A percentile compares a stretch with the other conserved stretches of the same genome.
phyloP scores from a whole-genome alignment of 2,329 filamentous ascomycete species.

The Apiospora aurea region DNA sequence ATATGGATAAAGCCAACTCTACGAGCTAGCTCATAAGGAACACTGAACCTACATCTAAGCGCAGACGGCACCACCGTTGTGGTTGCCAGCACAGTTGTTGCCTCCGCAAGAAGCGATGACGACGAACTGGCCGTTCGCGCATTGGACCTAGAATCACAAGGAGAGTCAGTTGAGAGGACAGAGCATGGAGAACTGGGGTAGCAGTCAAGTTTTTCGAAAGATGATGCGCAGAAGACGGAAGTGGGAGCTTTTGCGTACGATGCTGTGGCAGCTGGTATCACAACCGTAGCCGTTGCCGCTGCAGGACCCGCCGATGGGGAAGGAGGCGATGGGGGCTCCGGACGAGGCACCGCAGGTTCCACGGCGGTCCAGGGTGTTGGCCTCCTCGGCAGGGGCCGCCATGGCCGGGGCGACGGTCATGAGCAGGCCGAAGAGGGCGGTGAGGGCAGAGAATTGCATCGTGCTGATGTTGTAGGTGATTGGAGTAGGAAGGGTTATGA shows the following conservation, averaged over 20 bases:
- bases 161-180: too few species aligned
- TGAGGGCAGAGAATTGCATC: neutral
- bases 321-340: conserved; percentile 30
- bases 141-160: conserved; percentile 30
- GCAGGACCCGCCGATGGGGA: conserved; percentile 30
- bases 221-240: too few species aligned
- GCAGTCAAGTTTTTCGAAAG: too few species aligned
- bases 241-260: conserved; percentile 24
- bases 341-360: conserved; percentile 30
- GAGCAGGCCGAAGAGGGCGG: conserved; percentile 29
- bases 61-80: conserved; percentile 32
- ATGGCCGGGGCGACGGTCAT: conserved; percentile 29
- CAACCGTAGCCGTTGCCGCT: conserved; percentile 29
- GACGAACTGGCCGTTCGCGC: conserved; percentile 31
- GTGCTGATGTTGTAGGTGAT: neutral
- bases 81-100: conserved; percentile 30
- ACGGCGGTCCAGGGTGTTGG: conserved; percentile 25
- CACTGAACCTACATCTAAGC: neutral
- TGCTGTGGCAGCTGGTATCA: conserved; percentile 29
- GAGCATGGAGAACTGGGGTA: neutral
- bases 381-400: conserved; percentile 26
- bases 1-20: neutral
- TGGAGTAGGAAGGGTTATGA: neutral
- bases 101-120: conserved; percentile 30
- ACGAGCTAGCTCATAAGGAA: too few species aligned